phyloP scores from a whole-genome alignment of 495 filamentous ascomycete species.

The Usnea hakonensis region DNA sequence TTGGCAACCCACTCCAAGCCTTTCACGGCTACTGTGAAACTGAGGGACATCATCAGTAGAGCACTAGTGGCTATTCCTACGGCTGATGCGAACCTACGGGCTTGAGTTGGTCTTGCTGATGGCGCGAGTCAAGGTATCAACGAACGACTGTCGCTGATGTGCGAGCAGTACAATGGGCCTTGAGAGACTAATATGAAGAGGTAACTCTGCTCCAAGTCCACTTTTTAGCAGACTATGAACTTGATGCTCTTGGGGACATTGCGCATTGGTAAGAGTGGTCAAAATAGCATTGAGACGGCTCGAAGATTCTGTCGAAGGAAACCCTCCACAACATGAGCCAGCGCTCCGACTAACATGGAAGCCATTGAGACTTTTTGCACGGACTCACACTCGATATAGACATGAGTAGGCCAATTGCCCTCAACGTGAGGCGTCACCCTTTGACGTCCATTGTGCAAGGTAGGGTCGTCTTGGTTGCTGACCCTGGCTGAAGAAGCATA shows the following conservation, averaged over 20 bases:
- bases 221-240: conserved; percentile 60
- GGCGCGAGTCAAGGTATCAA: conserved; percentile 35
- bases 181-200: conserved; percentile 87
- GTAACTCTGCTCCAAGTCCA: conserved; percentile 68
- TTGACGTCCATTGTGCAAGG: conserved; percentile 75
- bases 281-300: conserved; percentile 47
- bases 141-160: conserved; percentile 55
- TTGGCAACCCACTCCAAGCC: conserved; percentile 62
- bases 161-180: conserved; percentile 60
- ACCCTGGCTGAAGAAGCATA: conserved; percentile 60
- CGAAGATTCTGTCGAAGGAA: conserved; percentile 53
- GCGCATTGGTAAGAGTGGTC: conserved; percentile 25
- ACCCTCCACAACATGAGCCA: conserved; percentile 52
- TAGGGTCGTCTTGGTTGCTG: conserved; percentile 71
- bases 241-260: conserved; percentile 6
- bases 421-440: conserved; percentile 74
- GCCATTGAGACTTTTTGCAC: not conserved
- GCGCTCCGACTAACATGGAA: not conserved
- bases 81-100: conserved; percentile 29
- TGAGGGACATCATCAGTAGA: conserved; percentile 25
- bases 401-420: conserved; percentile 86
- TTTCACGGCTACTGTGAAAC: conserved; percentile 44
- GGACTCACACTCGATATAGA: conserved; percentile 87
- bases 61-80: not conserved
- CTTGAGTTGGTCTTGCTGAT: conserved; percentile 37